phyloP scores from a whole-genome alignment of 768 basidiomycete genomes.

The Sporobolomyces pararoseus region DNA sequence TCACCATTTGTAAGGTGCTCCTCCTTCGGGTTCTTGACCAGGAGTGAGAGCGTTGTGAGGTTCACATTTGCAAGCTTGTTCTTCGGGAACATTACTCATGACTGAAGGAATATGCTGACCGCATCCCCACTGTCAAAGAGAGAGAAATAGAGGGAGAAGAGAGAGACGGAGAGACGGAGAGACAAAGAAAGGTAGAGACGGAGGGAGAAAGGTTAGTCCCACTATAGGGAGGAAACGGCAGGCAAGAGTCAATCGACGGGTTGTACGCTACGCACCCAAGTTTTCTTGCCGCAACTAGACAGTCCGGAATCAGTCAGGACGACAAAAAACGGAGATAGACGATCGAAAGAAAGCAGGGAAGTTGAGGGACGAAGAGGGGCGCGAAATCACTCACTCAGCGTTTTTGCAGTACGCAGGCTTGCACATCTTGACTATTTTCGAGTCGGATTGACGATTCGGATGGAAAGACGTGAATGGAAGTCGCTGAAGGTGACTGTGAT shows the following conservation, averaged over 20 bases:
- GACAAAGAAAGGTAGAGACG: neutral
- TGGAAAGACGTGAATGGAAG: neutral
- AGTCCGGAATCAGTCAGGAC: neutral
- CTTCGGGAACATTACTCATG: slow-evolving; percentile 9
- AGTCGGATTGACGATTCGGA: neutral
- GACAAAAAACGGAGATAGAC: neutral
- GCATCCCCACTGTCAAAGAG: slow-evolving; percentile 12
- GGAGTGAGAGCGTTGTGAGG: slow-evolving; percentile 17
- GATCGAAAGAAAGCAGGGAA: neutral
- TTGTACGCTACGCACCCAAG: slow-evolving; percentile 5
- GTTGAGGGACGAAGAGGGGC: neutral
- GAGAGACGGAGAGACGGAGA: neutral
- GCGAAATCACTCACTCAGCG: neutral
- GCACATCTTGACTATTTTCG: slow-evolving; percentile 1
- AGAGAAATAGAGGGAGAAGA: neutral
- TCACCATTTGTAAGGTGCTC: slow-evolving; percentile 1
- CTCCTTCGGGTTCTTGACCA: slow-evolving; percentile 6
- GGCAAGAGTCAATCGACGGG: too few relatives aligned
- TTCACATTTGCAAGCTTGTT: slow-evolving; percentile 22
- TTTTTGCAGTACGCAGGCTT: slow-evolving; percentile 8
- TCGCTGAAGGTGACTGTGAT: neutral
- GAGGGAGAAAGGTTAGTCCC: neutral
- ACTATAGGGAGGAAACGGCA: neutral
- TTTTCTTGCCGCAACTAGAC: neutral
- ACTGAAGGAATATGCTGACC: slow-evolving; percentile 29